Base-by-base conservation (phyloP, 2,329 filamentous ascomycete genomes). In the Pestalotiopsis fici region DNA sequence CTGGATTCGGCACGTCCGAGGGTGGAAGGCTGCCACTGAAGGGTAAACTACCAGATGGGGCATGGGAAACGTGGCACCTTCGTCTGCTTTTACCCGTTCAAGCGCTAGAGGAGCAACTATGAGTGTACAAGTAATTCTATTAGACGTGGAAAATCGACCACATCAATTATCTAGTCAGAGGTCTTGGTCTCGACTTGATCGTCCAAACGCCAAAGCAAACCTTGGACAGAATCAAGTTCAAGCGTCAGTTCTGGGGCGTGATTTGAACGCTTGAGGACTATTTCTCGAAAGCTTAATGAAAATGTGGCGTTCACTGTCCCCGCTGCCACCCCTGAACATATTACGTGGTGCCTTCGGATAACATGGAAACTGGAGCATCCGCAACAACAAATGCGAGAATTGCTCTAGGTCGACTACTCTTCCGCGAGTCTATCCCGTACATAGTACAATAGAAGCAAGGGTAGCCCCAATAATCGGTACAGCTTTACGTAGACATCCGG, bases 11-110 rank as follows among this genome's bases (percentile, higher is more conserved):
- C 1, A 86, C 85, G 28, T 77, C 83, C 66, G 87, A 87, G 71
- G 88, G 87, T 1, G 88, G 87, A 4, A 80, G 89, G 64, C 75
- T 90, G 69, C 90, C 88, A 2, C 78, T 91, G 37, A 81, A 80
- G 65, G 88, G 88, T 0, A 85, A 84, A 5, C 80, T 91, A 71
- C 80, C 86, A 0, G 86, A 86, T 0, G 80, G 79, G 3, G 85
- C 88, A 72, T 90, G 87, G 65, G 72, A 73, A 59, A 69, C 68
- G 39, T 69, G 84, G 69, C 39, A 63, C 12, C n/a, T 78, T 70
- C 55, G 80, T 77, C 69, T 82, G 83, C 82, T 78, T 77, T 65
- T 65, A 47, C 15, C 13, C 12, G 61, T 35, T 50, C 18, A 64
- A 37, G 27, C 13, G 4, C 3, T 23, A 21, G 61, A 64, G 37